A percentile compares a stretch with the other conserved stretches of the same genome.
These are phyloP conservation scores for Lenzites betulinus DNA, from an alignment of 768 basidiomycete species.

Conservation along the genomic window DNA sequence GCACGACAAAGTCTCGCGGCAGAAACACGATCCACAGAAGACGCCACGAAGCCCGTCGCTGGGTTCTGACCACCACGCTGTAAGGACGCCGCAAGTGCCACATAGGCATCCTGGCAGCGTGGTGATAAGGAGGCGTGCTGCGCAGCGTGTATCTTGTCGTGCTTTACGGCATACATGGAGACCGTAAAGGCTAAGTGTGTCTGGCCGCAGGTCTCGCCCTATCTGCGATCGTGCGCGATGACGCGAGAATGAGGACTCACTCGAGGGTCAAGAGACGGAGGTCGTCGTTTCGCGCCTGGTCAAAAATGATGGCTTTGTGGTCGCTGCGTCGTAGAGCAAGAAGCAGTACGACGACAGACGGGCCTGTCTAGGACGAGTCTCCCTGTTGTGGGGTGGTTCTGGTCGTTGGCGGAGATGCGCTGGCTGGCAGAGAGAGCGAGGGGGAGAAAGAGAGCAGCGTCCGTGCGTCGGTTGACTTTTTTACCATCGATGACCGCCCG, in stretches of 20 bases:
- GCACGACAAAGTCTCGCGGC: conserved; percentile 1
- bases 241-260: conserved; percentile 42
- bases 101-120: neutral
- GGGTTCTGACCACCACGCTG: neutral
- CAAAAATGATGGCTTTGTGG: conserved; percentile 62
- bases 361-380: conserved; percentile 5
- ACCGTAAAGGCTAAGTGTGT: neutral
- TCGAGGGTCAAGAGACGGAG: conserved; percentile 81
- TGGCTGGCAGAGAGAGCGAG: neutral
- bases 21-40: conserved; percentile 12
- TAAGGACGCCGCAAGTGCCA: neutral
- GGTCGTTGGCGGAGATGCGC: neutral
- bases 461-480: conserved; percentile 17
- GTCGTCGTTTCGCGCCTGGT: conserved; percentile 76
- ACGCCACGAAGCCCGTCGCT: conserved; percentile 9
- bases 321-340: conserved; percentile 42
- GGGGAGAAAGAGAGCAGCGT: conserved; percentile 1
- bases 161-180: conserved; percentile 2
- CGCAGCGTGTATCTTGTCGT: neutral
- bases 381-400: conserved; percentile 2
- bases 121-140: conserved; percentile 13
- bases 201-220: neutral
- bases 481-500: conserved; percentile 19
- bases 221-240: conserved; percentile 14
- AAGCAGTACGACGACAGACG: conserved; percentile 31